These are phyloP conservation scores for Tranzscheliella williamsii DNA, from an alignment of 1,284 basidiomycete species.

Conservation along the genomic window DNA sequence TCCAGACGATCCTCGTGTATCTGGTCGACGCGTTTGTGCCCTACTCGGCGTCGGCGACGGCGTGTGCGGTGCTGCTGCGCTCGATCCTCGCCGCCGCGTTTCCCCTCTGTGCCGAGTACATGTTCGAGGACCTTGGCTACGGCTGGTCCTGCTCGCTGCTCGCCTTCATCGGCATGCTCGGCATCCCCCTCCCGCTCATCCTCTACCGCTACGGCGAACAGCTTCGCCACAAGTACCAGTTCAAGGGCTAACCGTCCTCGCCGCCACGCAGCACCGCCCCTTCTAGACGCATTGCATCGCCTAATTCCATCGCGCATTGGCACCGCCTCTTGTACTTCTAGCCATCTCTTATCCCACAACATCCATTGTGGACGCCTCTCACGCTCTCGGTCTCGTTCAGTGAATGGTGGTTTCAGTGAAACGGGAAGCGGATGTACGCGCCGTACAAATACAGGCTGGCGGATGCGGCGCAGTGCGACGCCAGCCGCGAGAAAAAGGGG, in stretches of 20 bases:
- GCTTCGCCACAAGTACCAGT: constrained; percentile 50
- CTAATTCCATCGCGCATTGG: not conserved
- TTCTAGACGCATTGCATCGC: not conserved
- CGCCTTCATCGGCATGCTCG: constrained; percentile 61
- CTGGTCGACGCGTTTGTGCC: constrained; percentile 64
- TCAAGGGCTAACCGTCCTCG: constrained; percentile 40
- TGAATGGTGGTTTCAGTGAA: no score
- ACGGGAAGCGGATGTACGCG: no score
- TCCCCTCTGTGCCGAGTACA: constrained; percentile 62
- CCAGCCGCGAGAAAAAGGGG: no score
- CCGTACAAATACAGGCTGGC: not conserved
- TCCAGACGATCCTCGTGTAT: constrained; percentile 63
- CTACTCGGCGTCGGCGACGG: constrained; percentile 63
- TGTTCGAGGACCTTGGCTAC: constrained; percentile 64
- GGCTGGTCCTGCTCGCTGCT: constrained; percentile 62
- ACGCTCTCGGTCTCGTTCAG: no score
- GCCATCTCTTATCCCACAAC: no score
- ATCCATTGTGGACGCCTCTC: no score
- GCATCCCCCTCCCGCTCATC: constrained; percentile 62
- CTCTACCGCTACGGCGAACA: constrained; percentile 62
- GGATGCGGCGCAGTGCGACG: not conserved
- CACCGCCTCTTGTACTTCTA: not conserved
- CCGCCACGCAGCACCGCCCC: no score
- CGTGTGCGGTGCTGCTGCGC: constrained; percentile 59
- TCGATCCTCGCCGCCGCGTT: constrained; percentile 62